Conservation (phyloP, 768 basidiomycete genomes). For the Phaffia australis region DNA sequence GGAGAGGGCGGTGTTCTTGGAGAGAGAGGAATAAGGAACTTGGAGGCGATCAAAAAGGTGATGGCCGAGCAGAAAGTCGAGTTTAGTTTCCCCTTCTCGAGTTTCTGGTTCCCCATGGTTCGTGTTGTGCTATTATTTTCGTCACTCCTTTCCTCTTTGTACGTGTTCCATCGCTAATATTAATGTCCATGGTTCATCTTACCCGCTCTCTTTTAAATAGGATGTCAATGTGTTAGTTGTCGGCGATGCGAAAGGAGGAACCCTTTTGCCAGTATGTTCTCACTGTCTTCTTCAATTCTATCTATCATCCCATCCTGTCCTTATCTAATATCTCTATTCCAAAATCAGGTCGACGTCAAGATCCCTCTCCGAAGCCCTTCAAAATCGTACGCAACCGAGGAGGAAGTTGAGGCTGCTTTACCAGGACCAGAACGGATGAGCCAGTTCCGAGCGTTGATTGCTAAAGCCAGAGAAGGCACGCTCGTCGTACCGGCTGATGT, state of each 20-base stretch:
- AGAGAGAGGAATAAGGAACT: conserved; percentile 33
- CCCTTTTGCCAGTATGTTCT: conserved; percentile 29
- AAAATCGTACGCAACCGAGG: not conserved
- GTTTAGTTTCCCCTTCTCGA: conserved; percentile 34
- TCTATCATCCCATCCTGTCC: no score
- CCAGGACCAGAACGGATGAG: conserved; percentile 22
- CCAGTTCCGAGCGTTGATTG: conserved; percentile 28
- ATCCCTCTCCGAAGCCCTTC: conserved; percentile 25
- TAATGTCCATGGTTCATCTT: conserved; percentile 23
- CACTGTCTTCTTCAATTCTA: no score
- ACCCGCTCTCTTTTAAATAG: conserved; percentile 25
- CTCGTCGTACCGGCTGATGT: conserved; percentile 28
- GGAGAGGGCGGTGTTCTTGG: conserved; percentile 32
- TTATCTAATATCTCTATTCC: not conserved
- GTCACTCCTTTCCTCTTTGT: not conserved
- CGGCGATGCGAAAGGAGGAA: conserved; percentile 30
- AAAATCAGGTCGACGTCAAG: conserved; percentile 30
- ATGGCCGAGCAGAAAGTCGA: conserved; percentile 32
- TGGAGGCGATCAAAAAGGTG: conserved; percentile 29
- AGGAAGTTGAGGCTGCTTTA: not conserved
- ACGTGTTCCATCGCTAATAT: not conserved
- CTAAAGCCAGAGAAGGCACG: not conserved
- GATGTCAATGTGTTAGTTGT: conserved; percentile 31
- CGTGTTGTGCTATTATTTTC: not conserved
- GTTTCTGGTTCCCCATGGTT: conserved; percentile 10